Evolutionary conservation across 2,329 filamentous ascomycete genomes (phyloP), one percentile per base, ranked within the genome.

Genomic region (Trichoderma guizhouense): DNA sequence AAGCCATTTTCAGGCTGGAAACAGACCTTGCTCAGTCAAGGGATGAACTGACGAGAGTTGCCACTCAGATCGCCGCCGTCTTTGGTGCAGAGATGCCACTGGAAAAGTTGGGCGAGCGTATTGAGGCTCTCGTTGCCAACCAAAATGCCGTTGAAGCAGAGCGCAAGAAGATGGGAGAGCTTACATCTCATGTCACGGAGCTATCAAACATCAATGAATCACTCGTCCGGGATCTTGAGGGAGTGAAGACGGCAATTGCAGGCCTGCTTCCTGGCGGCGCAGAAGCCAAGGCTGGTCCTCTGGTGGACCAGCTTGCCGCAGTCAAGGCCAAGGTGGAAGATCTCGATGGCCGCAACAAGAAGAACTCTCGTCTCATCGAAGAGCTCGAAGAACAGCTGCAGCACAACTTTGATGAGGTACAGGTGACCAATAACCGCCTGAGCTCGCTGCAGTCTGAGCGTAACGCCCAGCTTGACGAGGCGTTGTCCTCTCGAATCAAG

Each of bases 371-470:
- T 26, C 86, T 99, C 14, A 93, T 99, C 9, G 94, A 98, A 80
- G 95, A 99, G 82, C 90, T 99, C 6, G 96, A 99, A 82, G 95
- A 98, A 77, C 96, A 99, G 81, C 90, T 99, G 69, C 95, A 95
- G 79, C 93, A 88, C 79, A 98, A 96, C 83, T 99, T 94, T 82
- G 96, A 99, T 78, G 93, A 97, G 80, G 94, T 95, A 73, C 93
- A 98, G 79, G 86, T 90, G 72, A 91, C 91, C 14, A 94, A 89
- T 81, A 97, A 97, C 83, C 91, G 95, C 69, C 84, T 98, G 68
- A 98, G 95, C 67, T 91, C 92, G 62, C 86, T 95, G 63, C 91
- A 94, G 78, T 89, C 89, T 21, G 92, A 95, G 81, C 91, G 92
- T 62, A 89, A 91, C 73, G 86, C 87, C 67, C 91, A 95, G 77